Evolutionary conservation across 768 basidiomycete species (phyloP), one percentile per base, ranked within the genome.

Genomic region (Atractiella rhizophila): DNA sequence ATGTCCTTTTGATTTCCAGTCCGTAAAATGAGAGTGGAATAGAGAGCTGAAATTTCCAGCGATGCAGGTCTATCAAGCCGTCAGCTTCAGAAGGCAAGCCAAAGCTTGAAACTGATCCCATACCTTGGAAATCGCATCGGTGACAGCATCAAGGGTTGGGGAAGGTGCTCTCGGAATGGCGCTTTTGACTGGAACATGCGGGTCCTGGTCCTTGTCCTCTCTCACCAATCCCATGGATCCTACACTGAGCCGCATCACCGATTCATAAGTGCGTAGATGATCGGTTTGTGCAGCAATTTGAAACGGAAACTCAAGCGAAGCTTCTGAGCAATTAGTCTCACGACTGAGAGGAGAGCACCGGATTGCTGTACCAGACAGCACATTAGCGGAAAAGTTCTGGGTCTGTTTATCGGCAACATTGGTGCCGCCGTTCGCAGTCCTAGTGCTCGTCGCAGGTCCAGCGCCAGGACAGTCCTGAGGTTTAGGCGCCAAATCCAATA

Each of bases 401-500:
- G 34, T 36, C 13, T 35, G 12, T 12, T 27, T 32, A 37, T 42
- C 34, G n/a, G 41, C 38, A 12, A 19, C 29, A 40, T 28, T 23
- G 30, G 26, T 21, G 37, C 43, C 28, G 15, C 41, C 40, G 23
- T 29, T 35, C 13, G 40, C 41, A 29, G 85, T 79, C 86, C 86
- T 54, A 54, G 35, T 55, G 41, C 12, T 50, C 47, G 34, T 36
- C 38, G 30, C 30, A 30, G 12, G 47, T 16, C 42, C 46, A 38
- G 39, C 56, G 29, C 54, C 48, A 20, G 75, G 72, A 12, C 77
- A 74, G 6, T 74, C 74, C 56, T 80, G 81, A 4, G 79, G 74
- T 26, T 80, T 68, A 37, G 83, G 80, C 13, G 88, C 85, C 28
- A 94, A 68, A 59, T 94, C 86, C 52, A 94, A 61, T 30, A 86